Conservation (phyloP, 179 eudicot genomes). For the Kewa caespitosa region DNA sequence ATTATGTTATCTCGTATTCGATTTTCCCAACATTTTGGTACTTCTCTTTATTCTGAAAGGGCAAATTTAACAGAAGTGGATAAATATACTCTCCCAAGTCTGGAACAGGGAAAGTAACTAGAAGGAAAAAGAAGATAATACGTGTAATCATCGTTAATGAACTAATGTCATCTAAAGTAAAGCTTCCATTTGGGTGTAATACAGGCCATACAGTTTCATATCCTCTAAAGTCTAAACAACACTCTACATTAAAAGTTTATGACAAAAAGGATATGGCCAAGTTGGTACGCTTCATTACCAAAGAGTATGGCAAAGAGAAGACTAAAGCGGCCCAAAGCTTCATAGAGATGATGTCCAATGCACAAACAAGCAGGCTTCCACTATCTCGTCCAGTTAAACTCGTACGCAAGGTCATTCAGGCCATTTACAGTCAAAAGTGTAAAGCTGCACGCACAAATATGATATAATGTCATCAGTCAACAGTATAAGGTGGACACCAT, state of each 20-base stretch:
- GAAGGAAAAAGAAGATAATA: too few species aligned
- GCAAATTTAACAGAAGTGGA: too few species aligned
- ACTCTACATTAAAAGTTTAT: background rate
- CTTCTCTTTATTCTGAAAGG: too few species aligned
- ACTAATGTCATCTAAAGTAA: too few species aligned
- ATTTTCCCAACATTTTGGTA: too few species aligned
- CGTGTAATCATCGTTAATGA: too few species aligned
- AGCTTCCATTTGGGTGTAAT: background rate
- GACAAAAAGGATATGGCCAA: background rate
- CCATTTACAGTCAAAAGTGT: background rate
- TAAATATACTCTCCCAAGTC: too few species aligned
- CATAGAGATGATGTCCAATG: background rate
- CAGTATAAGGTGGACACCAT: background rate
- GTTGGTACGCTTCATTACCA: background rate
- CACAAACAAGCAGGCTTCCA: background rate
- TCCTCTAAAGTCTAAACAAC: background rate
- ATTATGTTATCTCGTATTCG: too few species aligned
- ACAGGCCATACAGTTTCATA: background rate
- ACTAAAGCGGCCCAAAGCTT: background rate
- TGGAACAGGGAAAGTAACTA: too few species aligned
- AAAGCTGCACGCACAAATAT: conserved; percentile 14
- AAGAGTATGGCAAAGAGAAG: background rate
- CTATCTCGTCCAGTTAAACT: background rate
- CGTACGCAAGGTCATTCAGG: background rate
- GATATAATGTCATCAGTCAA: background rate